These are phyloP conservation scores for Pachysandra terminalis DNA, from an alignment of 164 flowering plant species.

Conservation along the genomic window DNA sequence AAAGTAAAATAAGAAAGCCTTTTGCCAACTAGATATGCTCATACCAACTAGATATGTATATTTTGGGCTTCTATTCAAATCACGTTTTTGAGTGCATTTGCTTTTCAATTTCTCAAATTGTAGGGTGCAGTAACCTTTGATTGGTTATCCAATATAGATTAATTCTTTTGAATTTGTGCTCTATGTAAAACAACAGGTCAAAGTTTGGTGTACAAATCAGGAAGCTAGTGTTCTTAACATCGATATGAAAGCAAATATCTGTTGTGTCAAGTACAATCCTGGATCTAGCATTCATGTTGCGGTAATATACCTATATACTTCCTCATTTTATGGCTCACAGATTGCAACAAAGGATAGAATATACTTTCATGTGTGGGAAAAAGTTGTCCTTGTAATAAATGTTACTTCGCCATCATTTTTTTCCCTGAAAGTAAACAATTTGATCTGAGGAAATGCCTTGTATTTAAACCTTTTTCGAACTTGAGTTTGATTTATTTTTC, in stretches of 20 bases:
- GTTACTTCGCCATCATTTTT: too few species aligned
- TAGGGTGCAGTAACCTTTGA: background rate
- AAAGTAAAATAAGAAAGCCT: too few species aligned
- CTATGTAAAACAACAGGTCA: constrained; percentile 57
- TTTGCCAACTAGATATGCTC: too few species aligned
- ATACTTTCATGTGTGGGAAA: too few species aligned
- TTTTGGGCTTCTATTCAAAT: too few species aligned
- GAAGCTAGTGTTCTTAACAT: constrained; percentile 92
- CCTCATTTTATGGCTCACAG: background rate
- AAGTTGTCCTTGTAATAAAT: background rate
- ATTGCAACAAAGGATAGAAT: background rate
- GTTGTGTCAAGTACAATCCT: constrained; percentile 95
- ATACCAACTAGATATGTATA: too few species aligned
- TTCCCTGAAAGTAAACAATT: too few species aligned
- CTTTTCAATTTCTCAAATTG: background rate
- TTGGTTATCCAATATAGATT: background rate
- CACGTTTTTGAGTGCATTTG: too few species aligned
- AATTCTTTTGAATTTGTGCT: constrained; percentile 6
- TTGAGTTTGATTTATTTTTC: too few species aligned
- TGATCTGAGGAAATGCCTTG: too few species aligned
- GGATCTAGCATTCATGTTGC: constrained; percentile 80
- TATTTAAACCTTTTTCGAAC: too few species aligned
- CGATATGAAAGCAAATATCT: constrained; percentile 98
- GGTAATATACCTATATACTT: constrained; percentile 36
- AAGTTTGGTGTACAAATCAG: constrained; percentile 97